These are phyloP conservation scores for Arthrobotrys sinensis DNA, from an alignment of 2,329 filamentous ascomycete species.

Conservation along the genomic window DNA sequence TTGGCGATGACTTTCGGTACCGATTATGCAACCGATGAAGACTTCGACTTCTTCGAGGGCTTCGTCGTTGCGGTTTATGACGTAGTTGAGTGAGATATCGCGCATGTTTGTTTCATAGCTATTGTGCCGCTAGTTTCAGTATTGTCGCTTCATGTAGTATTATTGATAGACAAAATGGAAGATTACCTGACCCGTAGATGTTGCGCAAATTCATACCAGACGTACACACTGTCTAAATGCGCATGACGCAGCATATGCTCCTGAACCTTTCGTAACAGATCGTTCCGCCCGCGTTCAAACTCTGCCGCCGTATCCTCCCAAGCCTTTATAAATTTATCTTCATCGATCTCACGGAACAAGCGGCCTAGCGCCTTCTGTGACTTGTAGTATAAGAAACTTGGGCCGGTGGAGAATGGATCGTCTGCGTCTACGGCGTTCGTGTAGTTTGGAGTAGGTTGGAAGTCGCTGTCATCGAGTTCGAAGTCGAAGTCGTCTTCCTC, in stretches of 20 bases:
- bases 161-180: conserved; percentile 29
- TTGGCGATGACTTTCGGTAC: conserved; percentile 67
- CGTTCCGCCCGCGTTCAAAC: conserved; percentile 44
- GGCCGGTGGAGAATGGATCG: conserved; percentile 34
- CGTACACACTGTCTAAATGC: conserved; percentile 66
- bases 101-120: conserved; percentile 73
- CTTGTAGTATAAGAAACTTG: conserved; percentile 73
- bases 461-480: conserved; percentile 68
- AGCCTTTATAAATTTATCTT: conserved; percentile 74
- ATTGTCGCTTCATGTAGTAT: conserved; percentile 1
- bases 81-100: conserved; percentile 70
- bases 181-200: conserved; percentile 46
- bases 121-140: conserved; percentile 62
- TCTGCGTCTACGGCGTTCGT: conserved; percentile 14
- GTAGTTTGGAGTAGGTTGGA: conserved; percentile 67
- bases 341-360: conserved; percentile 81
- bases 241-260: conserved; percentile 67
- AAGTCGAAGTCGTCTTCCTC: conserved; percentile 67
- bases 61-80: conserved; percentile 66
- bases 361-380: conserved; percentile 79
- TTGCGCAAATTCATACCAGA: conserved; percentile 64
- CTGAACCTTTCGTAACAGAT: conserved; percentile 66
- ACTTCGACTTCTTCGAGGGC: conserved; percentile 72
- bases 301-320: conserved; percentile 43
- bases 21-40: conserved; percentile 74